A percentile compares a stretch with the other conserved stretches of the same genome.
Evolutionary conservation across 352 stramenopile genomes (phyloP).

Genomic region (Pythium monospermum): DNA sequence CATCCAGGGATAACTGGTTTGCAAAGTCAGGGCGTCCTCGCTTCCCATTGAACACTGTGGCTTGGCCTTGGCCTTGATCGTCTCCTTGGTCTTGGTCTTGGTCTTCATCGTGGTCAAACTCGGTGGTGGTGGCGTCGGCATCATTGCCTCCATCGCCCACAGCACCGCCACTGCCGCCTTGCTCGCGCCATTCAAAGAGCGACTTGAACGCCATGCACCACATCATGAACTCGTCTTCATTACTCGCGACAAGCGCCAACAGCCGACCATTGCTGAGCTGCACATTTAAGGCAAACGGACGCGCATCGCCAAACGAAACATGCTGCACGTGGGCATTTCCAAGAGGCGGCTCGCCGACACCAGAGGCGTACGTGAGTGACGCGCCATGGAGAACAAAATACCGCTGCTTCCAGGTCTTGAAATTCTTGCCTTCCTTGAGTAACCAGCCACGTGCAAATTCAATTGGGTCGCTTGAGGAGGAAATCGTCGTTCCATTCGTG

Average conservation of each 20-base stretch:
- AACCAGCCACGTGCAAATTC: conserved; percentile 41
- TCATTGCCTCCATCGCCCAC: no score
- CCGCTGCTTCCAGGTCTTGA: conserved; percentile 73
- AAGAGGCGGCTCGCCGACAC: conserved; percentile 29
- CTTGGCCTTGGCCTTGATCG: conserved; percentile 11
- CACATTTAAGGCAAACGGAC: conserved; percentile 69
- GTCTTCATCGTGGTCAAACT: conserved; percentile 53
- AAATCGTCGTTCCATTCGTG: background rate
- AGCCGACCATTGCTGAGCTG: conserved; percentile 59
- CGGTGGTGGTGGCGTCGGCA: conserved; percentile 25
- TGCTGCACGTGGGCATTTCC: conserved; percentile 47
- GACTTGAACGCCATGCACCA: conserved; percentile 59
- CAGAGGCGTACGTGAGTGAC: conserved; percentile 52
- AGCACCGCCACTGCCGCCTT: no score
- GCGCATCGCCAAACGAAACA: conserved; percentile 47
- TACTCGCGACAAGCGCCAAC: conserved; percentile 46
- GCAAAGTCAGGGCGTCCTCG: background rate
- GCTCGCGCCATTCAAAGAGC: conserved; percentile 28
- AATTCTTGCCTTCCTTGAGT: conserved; percentile 69
- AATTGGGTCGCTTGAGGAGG: background rate
- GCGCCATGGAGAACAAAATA: conserved; percentile 58
- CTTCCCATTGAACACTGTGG: conserved; percentile 2
- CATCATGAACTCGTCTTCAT: conserved; percentile 48
- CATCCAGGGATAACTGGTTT: background rate
- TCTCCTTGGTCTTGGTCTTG: conserved; percentile 31